These are phyloP conservation scores for Backusella tuberculispora DNA, from an alignment of 192 early-diverging fungal genomes.

Conservation along the genomic window DNA sequence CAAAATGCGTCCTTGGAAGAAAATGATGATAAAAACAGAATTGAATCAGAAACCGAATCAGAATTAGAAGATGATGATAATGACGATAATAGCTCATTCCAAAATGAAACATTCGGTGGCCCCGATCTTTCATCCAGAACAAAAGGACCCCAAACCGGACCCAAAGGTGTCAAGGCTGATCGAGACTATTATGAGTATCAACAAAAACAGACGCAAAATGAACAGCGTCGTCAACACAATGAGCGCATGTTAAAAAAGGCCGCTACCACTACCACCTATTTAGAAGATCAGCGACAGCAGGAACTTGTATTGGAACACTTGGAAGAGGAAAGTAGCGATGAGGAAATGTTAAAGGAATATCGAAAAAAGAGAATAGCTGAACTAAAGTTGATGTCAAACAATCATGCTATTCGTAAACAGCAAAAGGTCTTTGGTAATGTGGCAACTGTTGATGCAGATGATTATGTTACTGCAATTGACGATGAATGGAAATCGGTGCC, in stretches of 20 bases:
- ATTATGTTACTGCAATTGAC: slow-evolving; percentile 56
- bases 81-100: not conserved
- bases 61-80: slow-evolving; percentile 7
- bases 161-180: slow-evolving; percentile 62
- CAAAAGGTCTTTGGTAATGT: slow-evolving; percentile 53
- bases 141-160: slow-evolving; percentile 51
- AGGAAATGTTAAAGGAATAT: slow-evolving; percentile 22
- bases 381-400: slow-evolving; percentile 35
- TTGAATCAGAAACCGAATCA: not conserved
- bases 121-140: slow-evolving; percentile 2
- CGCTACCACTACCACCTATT: slow-evolving; percentile 51
- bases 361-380: slow-evolving; percentile 47
- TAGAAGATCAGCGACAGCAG: slow-evolving; percentile 33
- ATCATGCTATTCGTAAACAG: slow-evolving; percentile 21
- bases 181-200: slow-evolving; percentile 50
- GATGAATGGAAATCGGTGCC: slow-evolving; percentile 52
- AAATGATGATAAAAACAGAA: slow-evolving; percentile 23
- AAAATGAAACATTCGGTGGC: not conserved
- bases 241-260: slow-evolving; percentile 49
- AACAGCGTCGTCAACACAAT: slow-evolving; percentile 44
- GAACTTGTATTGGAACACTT: slow-evolving; percentile 29
- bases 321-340: slow-evolving; percentile 42
- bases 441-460: slow-evolving; percentile 48
- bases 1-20: slow-evolving; percentile 24
- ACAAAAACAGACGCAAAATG: slow-evolving; percentile 33